Evolutionary conservation across 1,284 basidiomycete species (phyloP).

Genomic region (Cutaneotrichosporon curvatum): DNA sequence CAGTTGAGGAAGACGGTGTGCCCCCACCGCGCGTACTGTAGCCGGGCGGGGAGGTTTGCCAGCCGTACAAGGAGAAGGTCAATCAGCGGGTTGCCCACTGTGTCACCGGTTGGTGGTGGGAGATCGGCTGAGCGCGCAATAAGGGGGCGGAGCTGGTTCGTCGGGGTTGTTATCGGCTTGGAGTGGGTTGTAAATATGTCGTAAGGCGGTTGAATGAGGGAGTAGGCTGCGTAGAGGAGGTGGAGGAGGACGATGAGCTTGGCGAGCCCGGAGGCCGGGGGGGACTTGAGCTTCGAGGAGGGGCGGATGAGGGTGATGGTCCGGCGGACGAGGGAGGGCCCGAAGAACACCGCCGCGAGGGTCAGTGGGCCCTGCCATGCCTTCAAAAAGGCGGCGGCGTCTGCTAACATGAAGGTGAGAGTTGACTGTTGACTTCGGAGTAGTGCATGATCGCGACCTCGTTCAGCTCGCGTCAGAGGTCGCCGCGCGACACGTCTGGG

Average conservation of each 20-base stretch:
- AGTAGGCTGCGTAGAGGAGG: not conserved
- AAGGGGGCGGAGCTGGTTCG: constrained; percentile 17
- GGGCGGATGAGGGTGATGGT: not conserved
- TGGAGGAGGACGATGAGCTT: not conserved
- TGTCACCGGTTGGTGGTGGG: not conserved
- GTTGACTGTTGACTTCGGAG: too few relatives aligned
- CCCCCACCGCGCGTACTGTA: constrained; percentile 31
- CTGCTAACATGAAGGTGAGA: too few relatives aligned
- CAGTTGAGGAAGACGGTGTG: constrained; percentile 25
- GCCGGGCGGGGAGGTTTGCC: constrained; percentile 21
- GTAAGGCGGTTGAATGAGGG: constrained; percentile 19
- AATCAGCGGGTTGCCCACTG: constrained; percentile 4
- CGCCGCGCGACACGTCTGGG: too few relatives aligned
- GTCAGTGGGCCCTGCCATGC: not conserved
- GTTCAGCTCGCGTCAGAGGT: too few relatives aligned
- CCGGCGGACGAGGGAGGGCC: not conserved
- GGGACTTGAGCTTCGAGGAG: not conserved
- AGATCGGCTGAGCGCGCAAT: constrained; percentile 2
- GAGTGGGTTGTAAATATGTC: constrained; percentile 25
- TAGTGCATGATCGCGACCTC: too few relatives aligned
- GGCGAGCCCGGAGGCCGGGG: not conserved
- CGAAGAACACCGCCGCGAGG: not conserved
- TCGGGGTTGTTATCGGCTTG: constrained; percentile 20
- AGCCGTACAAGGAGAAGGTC: constrained; percentile 27
- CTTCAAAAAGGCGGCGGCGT: not conserved